Conservation (phyloP, 1,284 basidiomycete species). For the Apiotrichum gamsii region DNA sequence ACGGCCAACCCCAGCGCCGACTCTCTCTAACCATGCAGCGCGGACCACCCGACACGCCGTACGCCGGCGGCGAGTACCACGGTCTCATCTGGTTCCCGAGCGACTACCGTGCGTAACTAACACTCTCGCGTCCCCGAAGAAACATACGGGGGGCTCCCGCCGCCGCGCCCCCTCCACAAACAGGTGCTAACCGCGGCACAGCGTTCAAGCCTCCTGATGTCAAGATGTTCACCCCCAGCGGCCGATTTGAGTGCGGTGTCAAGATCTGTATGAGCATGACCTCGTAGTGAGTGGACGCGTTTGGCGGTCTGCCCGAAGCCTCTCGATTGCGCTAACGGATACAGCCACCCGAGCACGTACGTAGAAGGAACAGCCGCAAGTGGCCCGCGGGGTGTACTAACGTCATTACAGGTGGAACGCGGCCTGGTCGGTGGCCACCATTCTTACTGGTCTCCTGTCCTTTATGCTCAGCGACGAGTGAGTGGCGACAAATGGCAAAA, state of each 20-base stretch:
- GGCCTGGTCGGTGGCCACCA: conserved; percentile 49
- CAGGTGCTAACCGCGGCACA: conserved; percentile 1
- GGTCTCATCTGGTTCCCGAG: conserved; percentile 68
- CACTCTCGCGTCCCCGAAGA: too few species aligned
- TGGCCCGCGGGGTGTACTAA: too few species aligned
- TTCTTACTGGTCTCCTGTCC: conserved; percentile 85
- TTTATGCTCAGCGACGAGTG: conserved; percentile 92
- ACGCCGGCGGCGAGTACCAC: conserved; percentile 87
- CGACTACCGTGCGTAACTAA: conserved; percentile 67
- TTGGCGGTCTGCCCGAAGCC: background rate
- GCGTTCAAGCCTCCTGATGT: conserved; percentile 93
- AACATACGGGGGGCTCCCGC: too few species aligned
- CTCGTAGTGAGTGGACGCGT: conserved; percentile 64
- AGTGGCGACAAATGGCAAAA: too few species aligned
- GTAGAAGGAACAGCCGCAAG: background rate
- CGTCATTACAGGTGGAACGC: conserved; percentile 42
- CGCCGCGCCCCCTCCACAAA: too few species aligned
- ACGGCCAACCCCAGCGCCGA: background rate
- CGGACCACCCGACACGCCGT: conserved; percentile 87
- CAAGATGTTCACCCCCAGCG: conserved; percentile 94
- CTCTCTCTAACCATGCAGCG: conserved; percentile 53
- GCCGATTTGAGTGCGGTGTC: conserved; percentile 84
- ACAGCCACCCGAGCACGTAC: conserved; percentile 46
- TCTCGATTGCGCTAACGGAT: too few species aligned
- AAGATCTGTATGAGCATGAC: conserved; percentile 98